Evolutionary conservation across 2,329 filamentous ascomycete species (phyloP), one percentile per base, ranked within the genome.

Genomic region (Aspergillus aculeatinus): DNA sequence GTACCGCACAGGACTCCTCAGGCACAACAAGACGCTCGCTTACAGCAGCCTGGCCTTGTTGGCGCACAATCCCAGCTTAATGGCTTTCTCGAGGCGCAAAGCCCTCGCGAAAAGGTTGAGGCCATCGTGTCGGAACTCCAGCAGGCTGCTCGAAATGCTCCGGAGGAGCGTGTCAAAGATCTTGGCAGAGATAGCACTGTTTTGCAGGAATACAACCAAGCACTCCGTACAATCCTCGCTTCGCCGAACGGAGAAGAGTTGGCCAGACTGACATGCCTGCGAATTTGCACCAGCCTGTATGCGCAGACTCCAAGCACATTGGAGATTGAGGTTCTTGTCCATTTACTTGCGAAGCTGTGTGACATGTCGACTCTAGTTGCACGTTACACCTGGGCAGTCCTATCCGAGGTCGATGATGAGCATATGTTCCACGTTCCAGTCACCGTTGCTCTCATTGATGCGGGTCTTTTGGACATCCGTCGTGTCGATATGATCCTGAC

Each of bases 401-500:
- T 82, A 27, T 80, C 79, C 0, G 79, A 81, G 60, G 74, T 80
- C 55, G 83, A 87, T 57, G 83, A 87, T 57, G 82, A 87, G 65
- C 82, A 86, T 62, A 80, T 89, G 65, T 85, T 86, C 72, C 88
- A 88, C 64, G 80, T 86, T 21, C 80, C 81, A 12, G 85, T 87
- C 25, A 86, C 85, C 42, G 79, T 86, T 54, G 82, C 83, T 53
- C 78, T 89, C 33, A 81, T 89, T 60, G 82, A 84, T 62, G 82
- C 83, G 50, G 82, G 82, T 10, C 75, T 89, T 35, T 78, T 89
- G 67, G 85, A 88, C 61, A 79, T 88, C 61, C 82, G 83, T 59
- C 82, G 83, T 55, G 85, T 93, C 53, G 90, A 93, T 68, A 81
- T 85, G 23, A 87, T 90, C 55, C 84, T 93, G 66, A 86, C 91